These are phyloP conservation scores for Suillus decipiens DNA, from an alignment of 768 basidiomycete species.

Conservation along the genomic window DNA sequence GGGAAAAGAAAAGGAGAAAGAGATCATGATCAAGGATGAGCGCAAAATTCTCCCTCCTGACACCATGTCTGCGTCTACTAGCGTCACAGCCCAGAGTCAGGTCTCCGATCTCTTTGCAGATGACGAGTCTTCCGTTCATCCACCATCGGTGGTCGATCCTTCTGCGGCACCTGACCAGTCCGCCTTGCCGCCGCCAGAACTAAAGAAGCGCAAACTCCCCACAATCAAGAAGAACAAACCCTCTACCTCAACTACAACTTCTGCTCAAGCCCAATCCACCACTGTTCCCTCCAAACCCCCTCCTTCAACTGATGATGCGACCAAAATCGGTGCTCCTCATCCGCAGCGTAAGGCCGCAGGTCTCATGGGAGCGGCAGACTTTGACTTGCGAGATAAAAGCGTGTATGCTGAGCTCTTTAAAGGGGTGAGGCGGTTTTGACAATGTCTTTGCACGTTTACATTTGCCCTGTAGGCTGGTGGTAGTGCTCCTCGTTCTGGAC, in stretches of 20 bases:
- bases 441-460: not conserved
- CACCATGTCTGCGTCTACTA: constrained; percentile 26
- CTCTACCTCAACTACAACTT: constrained; percentile 24
- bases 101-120: constrained; percentile 31
- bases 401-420: constrained; percentile 70
- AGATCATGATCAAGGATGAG: constrained; percentile 44
- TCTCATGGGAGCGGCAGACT: constrained; percentile 50
- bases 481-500: constrained; percentile 45
- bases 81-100: constrained; percentile 36
- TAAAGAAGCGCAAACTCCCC: constrained; percentile 65
- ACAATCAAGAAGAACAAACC: constrained; percentile 69
- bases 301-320: constrained; percentile 21
- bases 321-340: constrained; percentile 30
- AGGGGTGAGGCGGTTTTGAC: constrained; percentile 39
- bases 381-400: constrained; percentile 61
- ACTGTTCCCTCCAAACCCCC: constrained; percentile 27
- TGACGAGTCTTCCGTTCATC: constrained; percentile 23
- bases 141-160: constrained; percentile 4
- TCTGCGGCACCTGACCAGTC: constrained; percentile 24
- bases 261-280: constrained; percentile 25
- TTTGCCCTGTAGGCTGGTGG: constrained; percentile 39
- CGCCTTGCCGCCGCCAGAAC: constrained; percentile 27
- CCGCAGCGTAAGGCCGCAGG: constrained; percentile 42
- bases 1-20: constrained; percentile 32
- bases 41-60: constrained; percentile 31